Evolutionary conservation across 1,284 basidiomycete genomes (phyloP), one percentile per base, ranked within the genome.

Genomic region (Ceratobasidium sp.): DNA sequence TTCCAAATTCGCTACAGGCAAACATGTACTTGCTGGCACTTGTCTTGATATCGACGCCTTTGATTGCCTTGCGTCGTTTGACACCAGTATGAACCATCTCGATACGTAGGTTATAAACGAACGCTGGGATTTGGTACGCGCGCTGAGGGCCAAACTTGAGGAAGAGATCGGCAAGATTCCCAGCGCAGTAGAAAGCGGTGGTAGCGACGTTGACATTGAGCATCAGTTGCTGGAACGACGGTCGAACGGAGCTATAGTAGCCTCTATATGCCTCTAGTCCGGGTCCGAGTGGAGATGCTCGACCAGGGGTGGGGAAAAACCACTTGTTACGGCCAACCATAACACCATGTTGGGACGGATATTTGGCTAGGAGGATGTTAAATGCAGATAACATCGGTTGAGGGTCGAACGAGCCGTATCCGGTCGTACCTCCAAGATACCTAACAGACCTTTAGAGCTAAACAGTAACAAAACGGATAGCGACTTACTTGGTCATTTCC

Each of bases 201-300:
- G 92, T 93, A 82, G 91, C 93, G 1, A 91, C 91, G 79, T 94
- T 94, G 76, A 95, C 90, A 81, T 95, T 94, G 44, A 94, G 91
- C 92, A 94, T 92, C 44, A 95, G 86, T 80, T 93, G 91, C 61
- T 90, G 89, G 83, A 92, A 91, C 1, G 91, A 85, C 1, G 93
- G 92, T 9, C 93, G 90, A 58, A 93, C 92, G 5, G 93, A 94
- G 2, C 92, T 90, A 82, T 92, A 94, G 83, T 93, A 94, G 0
- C 93, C 93, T 82, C 89, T 87, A 86, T 90, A 92, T 0, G 91
- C 93, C 81, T 92, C 88, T 13, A 94, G 87, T 9, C 90, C 89
- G 1, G 68, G 63, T 18, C 71, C 75, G 10, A 82, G 73, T 26
- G 39, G 23, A 10, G 68, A 60, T 13, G 79, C 39, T n/a, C 56